Conservation (phyloP, 1,284 basidiomycete genomes). For the Ceratobasidium sp. region DNA sequence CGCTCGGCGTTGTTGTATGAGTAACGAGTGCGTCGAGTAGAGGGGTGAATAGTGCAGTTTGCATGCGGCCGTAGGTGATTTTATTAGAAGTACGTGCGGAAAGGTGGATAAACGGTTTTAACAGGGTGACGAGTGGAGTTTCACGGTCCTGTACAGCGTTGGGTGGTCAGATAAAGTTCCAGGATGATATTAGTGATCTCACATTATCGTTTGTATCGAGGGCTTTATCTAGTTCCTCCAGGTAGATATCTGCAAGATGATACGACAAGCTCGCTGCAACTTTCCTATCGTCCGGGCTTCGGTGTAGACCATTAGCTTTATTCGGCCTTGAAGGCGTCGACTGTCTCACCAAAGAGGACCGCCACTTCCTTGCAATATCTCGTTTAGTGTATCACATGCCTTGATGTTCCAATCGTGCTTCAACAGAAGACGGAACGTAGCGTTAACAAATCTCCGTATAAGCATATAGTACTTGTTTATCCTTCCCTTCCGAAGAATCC, state of each 20-base stretch:
- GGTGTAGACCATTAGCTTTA: constrained; percentile 33
- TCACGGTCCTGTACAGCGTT: background rate
- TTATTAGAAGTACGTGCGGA: constrained; percentile 68
- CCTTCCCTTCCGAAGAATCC: constrained; percentile 53
- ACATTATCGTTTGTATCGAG: constrained; percentile 49
- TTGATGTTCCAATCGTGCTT: constrained; percentile 69
- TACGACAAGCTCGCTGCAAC: constrained; percentile 81
- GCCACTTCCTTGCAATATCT: constrained; percentile 64
- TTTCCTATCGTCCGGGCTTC: constrained; percentile 71
- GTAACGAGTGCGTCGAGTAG: constrained; percentile 59
- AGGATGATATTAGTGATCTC: constrained; percentile 47
- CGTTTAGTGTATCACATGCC: constrained; percentile 66
- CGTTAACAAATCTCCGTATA: constrained; percentile 84
- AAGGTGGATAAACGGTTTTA: constrained; percentile 71
- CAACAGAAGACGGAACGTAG: constrained; percentile 79
- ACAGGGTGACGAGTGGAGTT: constrained; percentile 62
- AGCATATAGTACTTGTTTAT: constrained; percentile 98
- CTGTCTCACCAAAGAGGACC: constrained; percentile 79
- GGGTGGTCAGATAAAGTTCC: constrained; percentile 44
- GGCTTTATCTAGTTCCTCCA: constrained; percentile 87
- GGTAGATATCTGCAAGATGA: constrained; percentile 88
- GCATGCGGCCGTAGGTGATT: constrained; percentile 70
- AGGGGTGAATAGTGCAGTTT: constrained; percentile 68
- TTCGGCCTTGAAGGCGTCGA: background rate
- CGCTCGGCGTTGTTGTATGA: constrained; percentile 4